Conservation (phyloP, 192 early-diverging fungal species). For the Pilobolus umbonatus region DNA sequence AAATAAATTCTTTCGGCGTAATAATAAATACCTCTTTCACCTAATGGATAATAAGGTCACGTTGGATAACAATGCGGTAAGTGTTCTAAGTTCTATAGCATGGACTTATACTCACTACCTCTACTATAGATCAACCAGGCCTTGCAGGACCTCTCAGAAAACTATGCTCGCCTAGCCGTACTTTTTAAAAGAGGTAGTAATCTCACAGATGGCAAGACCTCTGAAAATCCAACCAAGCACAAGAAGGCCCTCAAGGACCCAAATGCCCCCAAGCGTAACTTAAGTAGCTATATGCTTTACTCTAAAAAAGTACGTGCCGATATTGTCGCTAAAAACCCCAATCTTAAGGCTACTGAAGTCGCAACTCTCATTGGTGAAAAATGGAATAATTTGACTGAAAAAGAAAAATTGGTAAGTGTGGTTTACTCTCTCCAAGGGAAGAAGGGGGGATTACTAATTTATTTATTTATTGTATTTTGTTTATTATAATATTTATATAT, state of each 20-base stretch:
- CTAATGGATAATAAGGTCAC: too few relatives aligned
- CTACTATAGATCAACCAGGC: too few relatives aligned
- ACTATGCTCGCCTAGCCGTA: too few relatives aligned
- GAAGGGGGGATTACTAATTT: not conserved
- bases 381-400: constrained; percentile 33
- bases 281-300: constrained; percentile 88
- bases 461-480: not conserved
- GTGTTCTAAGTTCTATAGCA: too few relatives aligned
- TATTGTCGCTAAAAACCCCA: constrained; percentile 77
- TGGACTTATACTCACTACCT: too few relatives aligned
- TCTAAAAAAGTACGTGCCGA: constrained; percentile 70
- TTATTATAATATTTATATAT: not conserved
- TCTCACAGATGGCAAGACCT: too few relatives aligned
- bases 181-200: too few relatives aligned
- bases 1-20: not conserved
- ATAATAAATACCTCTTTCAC: too few relatives aligned
- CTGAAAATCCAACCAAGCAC: constrained; percentile 30
- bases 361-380: constrained; percentile 34
- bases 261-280: constrained; percentile 82
- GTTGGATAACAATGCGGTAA: too few relatives aligned
- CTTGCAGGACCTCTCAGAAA: too few relatives aligned
- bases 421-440: too few relatives aligned
- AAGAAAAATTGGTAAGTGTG: constrained; percentile 19
- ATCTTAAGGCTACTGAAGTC: constrained; percentile 27
- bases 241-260: constrained; percentile 74